Base-by-base conservation (phyloP, 2,329 filamentous ascomycete species). In the Claviceps sp. region DNA sequence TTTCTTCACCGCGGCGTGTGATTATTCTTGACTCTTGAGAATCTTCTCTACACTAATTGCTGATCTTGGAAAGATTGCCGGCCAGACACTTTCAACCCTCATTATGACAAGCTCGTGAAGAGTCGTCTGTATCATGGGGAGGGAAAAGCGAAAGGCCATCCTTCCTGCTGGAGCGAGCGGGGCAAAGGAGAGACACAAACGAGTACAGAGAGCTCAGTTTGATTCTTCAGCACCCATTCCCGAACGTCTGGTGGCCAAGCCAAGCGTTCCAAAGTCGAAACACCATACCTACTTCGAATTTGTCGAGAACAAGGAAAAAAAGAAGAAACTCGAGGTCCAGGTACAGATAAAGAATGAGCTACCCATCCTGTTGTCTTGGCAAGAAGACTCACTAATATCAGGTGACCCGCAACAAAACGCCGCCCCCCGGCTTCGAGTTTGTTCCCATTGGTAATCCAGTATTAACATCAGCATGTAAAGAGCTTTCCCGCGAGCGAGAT, bases 241-340 rank as follows among this genome's bases (percentile, higher is more conserved):
- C 14, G 54, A 59, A 26, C 62, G 60, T 47, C 62, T 72, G 50
- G 64, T 68, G 49, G 67, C 68, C 46, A 71, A 67, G 53, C 67
- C 65, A 45, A 57, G 64, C 26, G 52, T 66, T 14, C 66, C 73
- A 38, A 76, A 72, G 54, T 66, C 72, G 44, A 80, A 80, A 60
- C 77, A 84, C 62, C 74, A 78, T 57, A 74, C 77, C 14, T 82
- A 80, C 60, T 81, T 80, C 59, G 80, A 84, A 64, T 73, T 82
- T 55, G 75, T 82, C 54, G 76, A 83, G 59, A 84, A 84, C 60
- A 73, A 73, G 53, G 76, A 83, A 56, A 79, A 76, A 62, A 83
- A 80, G 64, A 78, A 78, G 66, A 83, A 79, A 66, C 71, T 84
- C 49, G 79, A 83, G 60, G 75, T 76, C 56, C 58, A 80, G 77